Evolutionary conservation across 2,329 filamentous ascomycete species (phyloP).

Genomic region (Coniochaeta pulveracea): DNA sequence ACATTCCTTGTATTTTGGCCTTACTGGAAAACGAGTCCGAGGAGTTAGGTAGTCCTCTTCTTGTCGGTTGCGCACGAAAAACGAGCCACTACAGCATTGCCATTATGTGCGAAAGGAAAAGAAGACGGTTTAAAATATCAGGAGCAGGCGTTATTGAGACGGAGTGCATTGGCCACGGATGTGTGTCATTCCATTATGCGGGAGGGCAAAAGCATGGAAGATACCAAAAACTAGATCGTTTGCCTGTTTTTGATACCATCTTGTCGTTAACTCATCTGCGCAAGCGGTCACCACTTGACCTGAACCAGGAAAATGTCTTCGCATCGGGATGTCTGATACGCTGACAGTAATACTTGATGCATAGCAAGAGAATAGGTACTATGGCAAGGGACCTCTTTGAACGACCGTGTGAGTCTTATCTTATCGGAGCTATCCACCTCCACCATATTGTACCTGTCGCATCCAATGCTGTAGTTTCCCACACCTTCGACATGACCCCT

Average conservation of each 20-base stretch:
- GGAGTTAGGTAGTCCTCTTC: slow-evolving; percentile 40
- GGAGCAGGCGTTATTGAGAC: slow-evolving; percentile 1
- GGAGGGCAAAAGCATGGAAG: not conserved
- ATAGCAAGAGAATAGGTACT: too few relatives aligned
- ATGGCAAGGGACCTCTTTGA: too few relatives aligned
- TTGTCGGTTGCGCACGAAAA: slow-evolving; percentile 14
- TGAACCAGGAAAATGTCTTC: too few relatives aligned
- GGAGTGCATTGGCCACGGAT: not conserved
- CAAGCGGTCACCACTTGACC: too few relatives aligned
- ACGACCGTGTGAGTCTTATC: too few relatives aligned
- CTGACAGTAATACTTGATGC: too few relatives aligned
- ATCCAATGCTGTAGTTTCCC: too few relatives aligned
- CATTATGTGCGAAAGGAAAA: slow-evolving; percentile 1
- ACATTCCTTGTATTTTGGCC: slow-evolving; percentile 10
- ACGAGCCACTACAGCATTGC: slow-evolving; percentile 8
- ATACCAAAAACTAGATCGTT: not conserved
- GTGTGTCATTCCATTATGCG: not conserved
- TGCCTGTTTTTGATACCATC: not conserved
- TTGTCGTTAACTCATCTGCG: too few relatives aligned
- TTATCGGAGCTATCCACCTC: slow-evolving; percentile 1
- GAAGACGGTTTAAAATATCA: too few relatives aligned
- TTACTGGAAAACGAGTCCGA: slow-evolving; percentile 25
- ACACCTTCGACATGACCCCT: too few relatives aligned
- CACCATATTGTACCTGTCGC: too few relatives aligned
- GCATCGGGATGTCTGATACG: too few relatives aligned